Evolutionary conservation across 768 basidiomycete species (phyloP), one percentile per base, ranked within the genome.

Genomic region (Leccinum barrowsii): DNA sequence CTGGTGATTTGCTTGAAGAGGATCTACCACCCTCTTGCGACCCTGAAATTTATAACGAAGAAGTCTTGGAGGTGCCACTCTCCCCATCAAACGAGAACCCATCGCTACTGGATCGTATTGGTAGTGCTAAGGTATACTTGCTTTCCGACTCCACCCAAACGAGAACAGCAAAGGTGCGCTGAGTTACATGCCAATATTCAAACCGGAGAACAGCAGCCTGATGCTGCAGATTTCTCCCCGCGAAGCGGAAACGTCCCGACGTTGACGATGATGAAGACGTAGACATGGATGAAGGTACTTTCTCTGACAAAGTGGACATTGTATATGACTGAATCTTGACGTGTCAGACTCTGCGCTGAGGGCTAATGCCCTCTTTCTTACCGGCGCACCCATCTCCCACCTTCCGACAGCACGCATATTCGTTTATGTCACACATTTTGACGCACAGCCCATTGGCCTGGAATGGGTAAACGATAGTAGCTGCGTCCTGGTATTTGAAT

Each of bases 381-480:
- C 77, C 5, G 92, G 92, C 22, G 67, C 81, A 7, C 89, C 92
- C 1, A 89, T 94, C 57, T 78, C 85, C 4, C 82, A 86, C 64
- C 80, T 94, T 8, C 84, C 89, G 22, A 94, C 92, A 3, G 77
- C 83, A 3, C 82, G 87, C 40, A 79, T 94, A 54, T 93, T 93
- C 67, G 90, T 87, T 0, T 94, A 93, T 64, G 85, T 86, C 32
- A 87, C 85, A 2, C 87, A 92, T 63, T 91, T 89, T 65, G 86
- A 89, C 50, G 79, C 85, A 1, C 77, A 81, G 19, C 91, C 91
- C 0, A 79, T 90, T 61, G 91, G 81, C 7, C 75, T 94, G 7
- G 92, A 94, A 74, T 94, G 92, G 92, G 80, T 94, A 19, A 85
- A 92, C 70, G 92, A 94, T 73, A 86, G 77, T 22, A 91, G 88